Base-by-base conservation (phyloP, 75 land plant species). In the Azolla pinnata region DNA sequence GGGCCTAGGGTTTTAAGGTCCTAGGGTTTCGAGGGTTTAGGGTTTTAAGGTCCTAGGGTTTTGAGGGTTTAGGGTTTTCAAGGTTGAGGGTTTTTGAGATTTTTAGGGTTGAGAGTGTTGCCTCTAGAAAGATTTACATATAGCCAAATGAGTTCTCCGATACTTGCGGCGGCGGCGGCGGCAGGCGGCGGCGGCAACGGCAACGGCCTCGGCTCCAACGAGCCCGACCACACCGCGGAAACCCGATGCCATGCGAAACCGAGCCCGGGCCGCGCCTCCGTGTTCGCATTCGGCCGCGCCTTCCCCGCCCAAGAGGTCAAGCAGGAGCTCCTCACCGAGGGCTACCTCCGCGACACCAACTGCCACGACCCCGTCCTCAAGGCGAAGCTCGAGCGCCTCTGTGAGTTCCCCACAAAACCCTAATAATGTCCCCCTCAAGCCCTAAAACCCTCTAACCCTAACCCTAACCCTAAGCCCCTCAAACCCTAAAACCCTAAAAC, bases 201-300 rank as follows among this genome's bases (percentile, higher is more conserved):
- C 2, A 18, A 58, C 40, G 33, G n/a, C 7, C 30, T 8, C n/a
- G n/a, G n/a, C n/a, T n/a, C n/a, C n/a, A n/a, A n/a, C n/a, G n/a
- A n/a, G n/a, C n/a, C n/a, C n/a, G n/a, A n/a, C n/a, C n/a, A n/a
- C n/a, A n/a, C n/a, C n/a, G n/a, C n/a, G n/a, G n/a, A n/a, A n/a
- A n/a, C n/a, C n/a, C n/a, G n/a, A n/a, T n/a, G n/a, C 23, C 4
- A 14, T 51, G 18, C 8, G 46, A 53, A 59, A 58, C 60, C 83
- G 16, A 70, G 46, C 9, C 76, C 88, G 1, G 86, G 88, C 5
- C 83, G 82, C 57, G 80, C 97, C 5, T 67, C 87, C 0, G 65
- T 87, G 27, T 54, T 95, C 31, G 99, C 99, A 33, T 83, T 95
- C n/a, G 99, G 97, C 26, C 84, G 82, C 54, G 99, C 97, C 8